These are phyloP conservation scores for Aegilops speltoides DNA, from an alignment of 176 grass and related monocot genomes.

Conservation along the genomic window DNA sequence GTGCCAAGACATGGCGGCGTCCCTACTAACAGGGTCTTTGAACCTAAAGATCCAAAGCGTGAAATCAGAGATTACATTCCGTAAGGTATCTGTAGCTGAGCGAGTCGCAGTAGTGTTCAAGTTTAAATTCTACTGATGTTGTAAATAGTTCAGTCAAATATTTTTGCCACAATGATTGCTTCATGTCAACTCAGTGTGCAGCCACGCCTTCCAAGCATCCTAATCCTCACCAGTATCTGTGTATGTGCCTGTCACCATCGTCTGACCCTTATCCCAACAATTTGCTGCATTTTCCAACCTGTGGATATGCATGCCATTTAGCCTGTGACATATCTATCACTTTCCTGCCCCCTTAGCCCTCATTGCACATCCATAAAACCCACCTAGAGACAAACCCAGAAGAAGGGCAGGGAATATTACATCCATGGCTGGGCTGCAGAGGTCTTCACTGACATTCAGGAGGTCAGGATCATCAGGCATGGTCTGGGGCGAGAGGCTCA, in stretches of 20 bases:
- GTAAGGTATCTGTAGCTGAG: too few species aligned
- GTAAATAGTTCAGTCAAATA: neutral
- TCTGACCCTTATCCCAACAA: neutral
- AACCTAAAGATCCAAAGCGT: too few species aligned
- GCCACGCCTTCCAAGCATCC: neutral
- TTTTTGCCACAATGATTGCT: constrained; percentile 11
- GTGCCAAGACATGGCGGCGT: too few species aligned
- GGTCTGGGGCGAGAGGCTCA: constrained; percentile 68
- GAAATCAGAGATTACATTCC: too few species aligned
- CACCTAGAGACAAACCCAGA: neutral
- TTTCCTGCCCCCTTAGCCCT: neutral
- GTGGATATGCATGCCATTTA: constrained; percentile 22
- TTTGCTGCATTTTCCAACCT: neutral
- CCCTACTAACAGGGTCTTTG: too few species aligned
- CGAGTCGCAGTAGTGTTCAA: neutral
- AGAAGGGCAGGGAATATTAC: constrained; percentile 23
- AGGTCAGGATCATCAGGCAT: constrained; percentile 70
- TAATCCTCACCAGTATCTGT: neutral
- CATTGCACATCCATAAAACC: constrained; percentile 16
- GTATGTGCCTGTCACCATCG: constrained; percentile 35
- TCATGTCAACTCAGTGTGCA: constrained; percentile 10
- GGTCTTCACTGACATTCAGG: constrained; percentile 63
- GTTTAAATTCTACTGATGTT: neutral
- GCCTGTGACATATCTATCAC: neutral
- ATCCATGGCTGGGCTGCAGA: constrained; percentile 43